Percentiles rank a stretch among this genome's conserved stretches.
Conservation (phyloP, 2,329 filamentous ascomycete genomes). For the Arthrocladium fulminans region DNA sequence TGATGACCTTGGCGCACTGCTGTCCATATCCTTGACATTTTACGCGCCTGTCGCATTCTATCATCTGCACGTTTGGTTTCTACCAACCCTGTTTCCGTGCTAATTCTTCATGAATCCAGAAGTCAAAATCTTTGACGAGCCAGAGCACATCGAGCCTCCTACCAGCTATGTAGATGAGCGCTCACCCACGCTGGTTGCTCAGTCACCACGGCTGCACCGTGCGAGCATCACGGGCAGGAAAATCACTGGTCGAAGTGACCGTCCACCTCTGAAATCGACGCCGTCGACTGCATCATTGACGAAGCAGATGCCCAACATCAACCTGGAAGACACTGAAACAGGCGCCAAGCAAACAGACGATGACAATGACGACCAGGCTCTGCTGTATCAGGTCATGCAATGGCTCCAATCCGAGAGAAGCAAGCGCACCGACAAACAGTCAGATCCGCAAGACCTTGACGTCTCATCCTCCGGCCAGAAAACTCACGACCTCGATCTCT, state of each 20-base stretch:
- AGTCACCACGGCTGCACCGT: conserved; percentile 17
- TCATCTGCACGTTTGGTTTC: too few species aligned
- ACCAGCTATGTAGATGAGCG: conserved; percentile 12
- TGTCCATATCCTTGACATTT: background rate
- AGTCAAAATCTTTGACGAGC: conserved; percentile 24
- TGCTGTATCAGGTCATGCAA: conserved; percentile 66
- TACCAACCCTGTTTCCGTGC: background rate
- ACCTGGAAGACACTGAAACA: conserved; percentile 13
- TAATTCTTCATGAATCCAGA: conserved; percentile 12
- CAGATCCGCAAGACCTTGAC: conserved; percentile 10
- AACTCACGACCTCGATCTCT: conserved; percentile 35
- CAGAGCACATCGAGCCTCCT: conserved; percentile 20
- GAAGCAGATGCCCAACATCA: conserved; percentile 17
- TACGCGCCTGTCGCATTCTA: too few species aligned
- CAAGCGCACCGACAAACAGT: conserved; percentile 35
- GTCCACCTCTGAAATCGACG: conserved; percentile 13
- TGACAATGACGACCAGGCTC: conserved; percentile 16
- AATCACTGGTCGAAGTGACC: conserved; percentile 17
- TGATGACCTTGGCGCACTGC: too few species aligned
- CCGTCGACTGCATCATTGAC: conserved; percentile 14
- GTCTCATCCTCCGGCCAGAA: background rate
- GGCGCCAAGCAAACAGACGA: conserved; percentile 12
- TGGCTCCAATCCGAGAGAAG: conserved; percentile 76
- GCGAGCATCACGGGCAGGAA: conserved; percentile 24
- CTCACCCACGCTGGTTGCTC: conserved; percentile 15